A percentile compares a stretch with the other conserved stretches of the same genome.
Evolutionary conservation across 176 grass and related monocot species (phyloP).

Genomic region (Oryza brachyantha): DNA sequence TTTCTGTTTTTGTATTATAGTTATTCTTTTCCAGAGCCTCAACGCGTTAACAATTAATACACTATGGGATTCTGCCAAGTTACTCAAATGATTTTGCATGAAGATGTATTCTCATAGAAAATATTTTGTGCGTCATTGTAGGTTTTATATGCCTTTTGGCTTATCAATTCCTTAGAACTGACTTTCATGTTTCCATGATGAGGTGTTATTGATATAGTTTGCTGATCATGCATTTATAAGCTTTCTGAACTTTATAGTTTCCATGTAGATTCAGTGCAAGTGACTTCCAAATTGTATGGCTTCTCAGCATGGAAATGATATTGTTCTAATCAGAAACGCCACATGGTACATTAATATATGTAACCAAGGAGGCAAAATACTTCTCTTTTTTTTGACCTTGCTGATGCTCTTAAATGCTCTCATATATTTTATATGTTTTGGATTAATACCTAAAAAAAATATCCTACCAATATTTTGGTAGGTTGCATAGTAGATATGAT

Average conservation of each 20-base stretch:
- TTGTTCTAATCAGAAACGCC: not conserved
- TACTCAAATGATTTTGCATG: constrained; percentile 12
- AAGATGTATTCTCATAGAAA: not conserved
- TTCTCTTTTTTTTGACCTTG: not conserved
- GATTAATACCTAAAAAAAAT: too few relatives aligned
- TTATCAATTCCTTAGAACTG: not conserved
- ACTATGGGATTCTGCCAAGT: not conserved
- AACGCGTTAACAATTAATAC: not conserved
- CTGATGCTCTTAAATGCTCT: constrained; percentile 18
- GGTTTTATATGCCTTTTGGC: not conserved
- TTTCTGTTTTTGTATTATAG: constrained; percentile 7
- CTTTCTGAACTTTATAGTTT: not conserved
- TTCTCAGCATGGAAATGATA: not conserved
- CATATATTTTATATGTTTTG: not conserved
- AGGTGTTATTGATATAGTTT: not conserved
- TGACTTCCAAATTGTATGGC: not conserved
- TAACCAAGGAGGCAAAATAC: not conserved
- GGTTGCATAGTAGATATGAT: too few relatives aligned
- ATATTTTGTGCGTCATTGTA: not conserved
- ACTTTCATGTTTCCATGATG: not conserved
- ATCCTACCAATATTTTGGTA: too few relatives aligned
- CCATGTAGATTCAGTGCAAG: not conserved
- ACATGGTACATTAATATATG: not conserved
- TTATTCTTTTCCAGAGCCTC: not conserved
- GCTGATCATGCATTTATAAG: not conserved